Percentiles rank a stretch among this genome's conserved stretches.
These are phyloP conservation scores for Pisolithus sp. DNA, from an alignment of 768 basidiomycete species.

Conservation along the genomic window DNA sequence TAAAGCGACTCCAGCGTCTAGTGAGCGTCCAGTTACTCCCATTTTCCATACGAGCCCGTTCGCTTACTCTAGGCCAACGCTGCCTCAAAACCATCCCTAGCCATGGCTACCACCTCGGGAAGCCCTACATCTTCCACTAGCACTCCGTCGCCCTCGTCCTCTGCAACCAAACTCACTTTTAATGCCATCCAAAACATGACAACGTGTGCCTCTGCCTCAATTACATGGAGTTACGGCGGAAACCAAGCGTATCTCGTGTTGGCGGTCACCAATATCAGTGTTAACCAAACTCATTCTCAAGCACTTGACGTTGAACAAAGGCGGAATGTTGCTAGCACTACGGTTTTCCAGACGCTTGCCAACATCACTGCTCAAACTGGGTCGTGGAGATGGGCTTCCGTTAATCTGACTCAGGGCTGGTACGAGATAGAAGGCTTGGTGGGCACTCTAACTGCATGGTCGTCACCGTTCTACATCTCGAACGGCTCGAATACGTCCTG, in stretches of 20 bases:
- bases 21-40: neutral
- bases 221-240: slow-evolving; percentile 38
- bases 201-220: slow-evolving; percentile 26
- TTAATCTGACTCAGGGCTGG: slow-evolving; percentile 44
- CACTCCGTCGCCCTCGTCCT: slow-evolving; percentile 5
- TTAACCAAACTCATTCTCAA: slow-evolving; percentile 20
- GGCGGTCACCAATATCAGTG: slow-evolving; percentile 35
- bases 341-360: slow-evolving; percentile 10
- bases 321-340: neutral
- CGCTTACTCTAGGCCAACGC: neutral
- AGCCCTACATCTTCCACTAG: slow-evolving; percentile 5
- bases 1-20: neutral
- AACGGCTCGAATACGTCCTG: slow-evolving; percentile 34
- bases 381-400: slow-evolving; percentile 38
- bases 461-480: slow-evolving; percentile 29
- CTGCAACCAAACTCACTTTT: slow-evolving; percentile 16
- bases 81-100: slow-evolving; percentile 5
- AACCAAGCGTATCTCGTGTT: slow-evolving; percentile 24
- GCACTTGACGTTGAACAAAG: slow-evolving; percentile 1
- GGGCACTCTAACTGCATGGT: slow-evolving; percentile 9
- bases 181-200: slow-evolving; percentile 24
- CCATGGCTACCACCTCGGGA: slow-evolving; percentile 4
- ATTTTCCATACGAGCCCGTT: neutral
- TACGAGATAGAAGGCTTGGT: slow-evolving; percentile 31
- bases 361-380: neutral